Evolutionary conservation across 441 rosid species (phyloP).

Genomic region (Pelargonium australe): DNA sequence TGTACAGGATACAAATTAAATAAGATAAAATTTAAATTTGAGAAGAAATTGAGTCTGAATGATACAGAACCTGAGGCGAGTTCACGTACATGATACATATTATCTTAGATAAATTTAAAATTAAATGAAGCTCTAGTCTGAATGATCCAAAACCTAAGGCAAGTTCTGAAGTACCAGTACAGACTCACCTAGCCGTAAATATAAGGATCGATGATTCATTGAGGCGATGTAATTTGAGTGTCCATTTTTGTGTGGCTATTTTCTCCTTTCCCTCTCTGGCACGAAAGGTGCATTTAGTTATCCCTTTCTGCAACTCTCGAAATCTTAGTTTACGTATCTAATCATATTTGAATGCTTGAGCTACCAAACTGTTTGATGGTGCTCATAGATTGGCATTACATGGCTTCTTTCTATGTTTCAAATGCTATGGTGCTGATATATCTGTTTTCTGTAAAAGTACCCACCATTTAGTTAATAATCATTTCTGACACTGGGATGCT

Average conservation of each 20-base stretch:
- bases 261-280: neutral
- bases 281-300: neutral
- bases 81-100: neutral
- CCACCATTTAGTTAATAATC: neutral
- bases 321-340: neutral
- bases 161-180: neutral
- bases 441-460: too few relatives aligned
- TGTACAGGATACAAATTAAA: neutral
- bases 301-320: neutral
- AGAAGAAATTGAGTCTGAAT: neutral
- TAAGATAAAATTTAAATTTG: neutral
- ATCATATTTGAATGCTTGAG: neutral
- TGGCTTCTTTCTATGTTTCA: neutral
- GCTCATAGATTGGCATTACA: neutral
- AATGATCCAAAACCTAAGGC: neutral
- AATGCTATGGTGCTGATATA: neutral
- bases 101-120: neutral
- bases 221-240: neutral
- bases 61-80: neutral
- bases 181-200: neutral
- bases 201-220: neutral
- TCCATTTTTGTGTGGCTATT: neutral
- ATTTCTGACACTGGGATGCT: constrained; percentile 16
- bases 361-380: neutral
- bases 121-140: neutral